These are phyloP conservation scores for Dipodascus albidus DNA, from an alignment of 805 yeast genomes.

Conservation along the genomic window DNA sequence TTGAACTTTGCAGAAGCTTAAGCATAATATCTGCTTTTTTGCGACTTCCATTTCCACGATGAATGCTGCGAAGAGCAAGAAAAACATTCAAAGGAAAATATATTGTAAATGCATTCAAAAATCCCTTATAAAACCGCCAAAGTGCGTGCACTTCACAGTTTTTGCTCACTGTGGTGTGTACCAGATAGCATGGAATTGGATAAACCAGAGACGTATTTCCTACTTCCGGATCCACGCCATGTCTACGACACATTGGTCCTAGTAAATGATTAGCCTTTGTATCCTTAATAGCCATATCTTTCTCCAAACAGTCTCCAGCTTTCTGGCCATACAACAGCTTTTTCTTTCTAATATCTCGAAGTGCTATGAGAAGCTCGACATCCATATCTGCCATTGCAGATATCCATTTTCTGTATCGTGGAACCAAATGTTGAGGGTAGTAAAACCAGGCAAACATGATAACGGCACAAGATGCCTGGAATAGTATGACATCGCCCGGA, in stretches of 20 bases:
- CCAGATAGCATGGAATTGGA: conserved; percentile 32
- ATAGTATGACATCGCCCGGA: conserved; percentile 9
- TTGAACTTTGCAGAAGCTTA: conserved; percentile 18
- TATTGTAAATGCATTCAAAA: conserved; percentile 29
- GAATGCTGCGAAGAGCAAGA: conserved; percentile 22
- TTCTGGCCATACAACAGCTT: conserved; percentile 28
- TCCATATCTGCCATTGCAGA: conserved; percentile 40
- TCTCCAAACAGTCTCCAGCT: not conserved
- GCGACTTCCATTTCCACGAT: conserved; percentile 11
- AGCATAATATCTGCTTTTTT: conserved; percentile 7
- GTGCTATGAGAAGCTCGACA: conserved; percentile 26
- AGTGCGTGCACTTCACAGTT: conserved; percentile 38
- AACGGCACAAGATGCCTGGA: conserved; percentile 13
- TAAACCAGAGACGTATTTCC: conserved; percentile 22
- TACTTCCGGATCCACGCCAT: conserved; percentile 25
- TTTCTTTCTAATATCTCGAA: conserved; percentile 25
- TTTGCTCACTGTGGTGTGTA: conserved; percentile 30
- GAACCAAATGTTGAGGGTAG: conserved; percentile 31
- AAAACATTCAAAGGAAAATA: conserved; percentile 33
- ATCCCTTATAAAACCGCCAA: conserved; percentile 34
- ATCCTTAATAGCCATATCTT: conserved; percentile 17
- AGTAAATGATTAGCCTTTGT: conserved; percentile 17
- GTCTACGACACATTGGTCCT: conserved; percentile 24
- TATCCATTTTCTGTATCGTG: conserved; percentile 36
- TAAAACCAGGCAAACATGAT: conserved; percentile 25